These are phyloP conservation scores for Atkinsonella texensis DNA, from an alignment of 2,329 filamentous ascomycete genomes.

Conservation along the genomic window DNA sequence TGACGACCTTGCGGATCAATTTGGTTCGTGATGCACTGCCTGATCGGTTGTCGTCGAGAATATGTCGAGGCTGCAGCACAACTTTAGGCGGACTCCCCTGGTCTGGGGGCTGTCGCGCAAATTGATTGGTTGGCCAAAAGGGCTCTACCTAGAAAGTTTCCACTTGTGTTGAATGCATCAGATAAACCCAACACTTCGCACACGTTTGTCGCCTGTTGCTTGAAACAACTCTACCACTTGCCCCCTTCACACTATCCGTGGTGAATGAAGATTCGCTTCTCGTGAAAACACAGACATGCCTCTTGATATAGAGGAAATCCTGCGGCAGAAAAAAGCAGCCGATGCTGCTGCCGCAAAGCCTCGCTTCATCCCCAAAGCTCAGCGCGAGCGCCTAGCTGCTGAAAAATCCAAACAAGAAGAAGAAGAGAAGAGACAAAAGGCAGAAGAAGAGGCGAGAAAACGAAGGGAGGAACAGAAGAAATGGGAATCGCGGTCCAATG, in stretches of 20 bases:
- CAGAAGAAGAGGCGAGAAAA: slow-evolving; percentile 53
- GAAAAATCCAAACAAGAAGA: slow-evolving; percentile 65
- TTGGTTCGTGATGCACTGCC: not conserved
- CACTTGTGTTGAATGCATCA: slow-evolving; percentile 8
- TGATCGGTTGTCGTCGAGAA: not conserved
- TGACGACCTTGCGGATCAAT: not conserved
- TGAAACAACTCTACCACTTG: not conserved
- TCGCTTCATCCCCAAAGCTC: slow-evolving; percentile 73
- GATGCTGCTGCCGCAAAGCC: slow-evolving; percentile 79
- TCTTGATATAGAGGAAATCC: slow-evolving; percentile 73
- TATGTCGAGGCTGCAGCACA: slow-evolving; percentile 9
- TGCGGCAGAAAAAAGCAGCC: slow-evolving; percentile 75
- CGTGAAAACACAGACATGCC: slow-evolving; percentile 17
- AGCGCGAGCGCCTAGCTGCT: slow-evolving; percentile 67
- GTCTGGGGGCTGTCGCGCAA: not conserved
- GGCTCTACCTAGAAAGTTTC: not conserved
- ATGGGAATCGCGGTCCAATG: slow-evolving; percentile 19
- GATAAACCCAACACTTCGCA: no score
- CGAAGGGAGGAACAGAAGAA: slow-evolving; percentile 50
- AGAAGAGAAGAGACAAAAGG: slow-evolving; percentile 40
- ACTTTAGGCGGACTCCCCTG: not conserved
- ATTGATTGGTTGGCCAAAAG: slow-evolving; percentile 6
- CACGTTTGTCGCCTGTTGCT: not conserved
- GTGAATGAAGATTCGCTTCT: no score
- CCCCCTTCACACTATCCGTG: not conserved